These are phyloP conservation scores for Citrus glauca DNA, from an alignment of 345 rosid genomes.

Conservation along the genomic window DNA sequence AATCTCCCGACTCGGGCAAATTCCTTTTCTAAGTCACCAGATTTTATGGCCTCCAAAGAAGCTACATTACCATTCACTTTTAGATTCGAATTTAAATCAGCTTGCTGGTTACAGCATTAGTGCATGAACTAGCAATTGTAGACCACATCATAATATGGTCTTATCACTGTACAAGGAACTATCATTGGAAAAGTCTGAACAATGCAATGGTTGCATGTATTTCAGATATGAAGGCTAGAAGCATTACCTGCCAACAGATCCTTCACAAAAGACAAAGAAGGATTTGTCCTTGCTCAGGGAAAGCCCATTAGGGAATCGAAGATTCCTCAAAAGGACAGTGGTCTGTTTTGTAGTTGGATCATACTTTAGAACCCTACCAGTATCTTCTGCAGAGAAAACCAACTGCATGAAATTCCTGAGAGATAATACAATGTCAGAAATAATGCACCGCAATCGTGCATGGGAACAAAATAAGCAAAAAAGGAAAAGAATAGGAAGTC, in stretches of 20 bases:
- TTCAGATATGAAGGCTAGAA: not conserved
- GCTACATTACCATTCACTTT: not conserved
- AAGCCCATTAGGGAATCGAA: conserved; percentile 85
- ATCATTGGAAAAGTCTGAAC: not conserved
- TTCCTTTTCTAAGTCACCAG: not conserved
- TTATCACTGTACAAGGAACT: not conserved
- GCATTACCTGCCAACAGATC: conserved; percentile 57
- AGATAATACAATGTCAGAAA: conserved; percentile 8
- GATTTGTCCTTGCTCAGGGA: conserved; percentile 86
- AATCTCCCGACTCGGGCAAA: not conserved
- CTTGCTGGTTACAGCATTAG: not conserved
- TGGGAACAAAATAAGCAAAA: not conserved
- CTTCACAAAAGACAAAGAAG: conserved; percentile 73
- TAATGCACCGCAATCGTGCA: not conserved
- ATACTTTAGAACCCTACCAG: conserved; percentile 78
- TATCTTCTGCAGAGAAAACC: conserved; percentile 62
- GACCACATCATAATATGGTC: not conserved
- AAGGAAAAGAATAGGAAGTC: not conserved
- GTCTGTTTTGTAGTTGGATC: conserved; percentile 63
- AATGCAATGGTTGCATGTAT: not conserved
- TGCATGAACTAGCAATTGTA: not conserved
- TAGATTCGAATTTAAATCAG: not conserved
- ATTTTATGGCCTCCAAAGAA: not conserved
- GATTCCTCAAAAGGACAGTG: conserved; percentile 56
- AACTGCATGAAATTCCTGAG: conserved; percentile 90